Conservation (phyloP, 2,329 filamentous ascomycete species). For the Akanthomyces lecanii region DNA sequence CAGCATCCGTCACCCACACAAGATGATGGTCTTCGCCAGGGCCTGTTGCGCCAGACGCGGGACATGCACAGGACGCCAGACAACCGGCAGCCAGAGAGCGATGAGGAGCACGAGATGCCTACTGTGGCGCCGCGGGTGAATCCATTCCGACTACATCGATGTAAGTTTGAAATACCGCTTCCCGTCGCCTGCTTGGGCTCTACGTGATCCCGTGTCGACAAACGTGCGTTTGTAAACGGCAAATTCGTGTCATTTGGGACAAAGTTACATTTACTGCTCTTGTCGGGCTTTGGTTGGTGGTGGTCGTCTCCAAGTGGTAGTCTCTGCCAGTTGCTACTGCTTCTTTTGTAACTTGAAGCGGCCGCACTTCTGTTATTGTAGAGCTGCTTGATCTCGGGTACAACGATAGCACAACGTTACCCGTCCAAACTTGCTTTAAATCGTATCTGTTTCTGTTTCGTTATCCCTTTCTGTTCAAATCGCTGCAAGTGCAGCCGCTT, state of each 20-base stretch:
- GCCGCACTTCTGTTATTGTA: background rate
- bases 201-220: background rate
- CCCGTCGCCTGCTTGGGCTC: background rate
- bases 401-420: background rate
- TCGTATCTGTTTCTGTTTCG: background rate
- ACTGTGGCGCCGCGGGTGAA: slow-evolving; percentile 29
- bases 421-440: background rate
- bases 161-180: slow-evolving; percentile 26
- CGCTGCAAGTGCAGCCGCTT: slow-evolving; percentile 2
- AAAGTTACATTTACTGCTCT: too few relatives aligned
- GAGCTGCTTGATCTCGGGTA: background rate
- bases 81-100: slow-evolving; percentile 18
- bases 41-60: slow-evolving; percentile 9
- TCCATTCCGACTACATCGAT: slow-evolving; percentile 35
- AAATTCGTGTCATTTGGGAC: background rate
- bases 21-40: background rate
- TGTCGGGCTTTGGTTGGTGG: background rate
- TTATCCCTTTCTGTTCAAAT: background rate
- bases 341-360: background rate
- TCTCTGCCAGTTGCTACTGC: background rate
- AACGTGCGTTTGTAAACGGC: background rate
- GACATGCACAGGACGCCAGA: slow-evolving; percentile 26
- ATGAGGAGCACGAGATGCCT: slow-evolving; percentile 23
- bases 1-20: slow-evolving; percentile 12
- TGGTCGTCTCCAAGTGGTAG: slow-evolving; percentile 1